Conservation (phyloP, 345 rosid genomes). For the Rhodomyrtus tomentosa region DNA sequence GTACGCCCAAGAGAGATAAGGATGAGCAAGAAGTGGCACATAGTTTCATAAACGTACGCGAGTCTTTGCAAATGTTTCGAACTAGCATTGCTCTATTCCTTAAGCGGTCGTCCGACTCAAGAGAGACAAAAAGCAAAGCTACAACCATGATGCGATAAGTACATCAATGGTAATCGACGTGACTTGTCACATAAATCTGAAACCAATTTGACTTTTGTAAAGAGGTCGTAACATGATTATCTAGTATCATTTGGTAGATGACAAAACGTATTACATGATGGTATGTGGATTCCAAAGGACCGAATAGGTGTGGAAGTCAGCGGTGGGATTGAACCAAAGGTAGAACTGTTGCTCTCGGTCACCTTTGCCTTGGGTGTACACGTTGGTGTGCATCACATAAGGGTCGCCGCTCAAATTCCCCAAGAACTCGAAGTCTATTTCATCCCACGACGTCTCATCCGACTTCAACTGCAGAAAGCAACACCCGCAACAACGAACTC, state of each 20-base stretch:
- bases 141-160: neutral
- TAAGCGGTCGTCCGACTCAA: neutral
- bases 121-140: neutral
- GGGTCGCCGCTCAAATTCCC: slow-evolving; percentile 59
- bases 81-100: neutral
- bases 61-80: neutral
- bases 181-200: no score
- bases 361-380: slow-evolving; percentile 38
- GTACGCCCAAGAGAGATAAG: neutral
- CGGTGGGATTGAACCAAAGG: slow-evolving; percentile 53
- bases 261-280: slow-evolving; percentile 18
- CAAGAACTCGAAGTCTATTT: slow-evolving; percentile 57
- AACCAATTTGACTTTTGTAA: no score
- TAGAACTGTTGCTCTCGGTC: slow-evolving; percentile 54
- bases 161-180: neutral
- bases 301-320: slow-evolving; percentile 44
- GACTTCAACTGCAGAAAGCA: slow-evolving; percentile 29
- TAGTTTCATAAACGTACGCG: neutral
- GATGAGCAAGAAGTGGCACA: neutral
- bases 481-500: neutral
- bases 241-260: neutral
- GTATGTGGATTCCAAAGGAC: slow-evolving; percentile 43
- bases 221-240: neutral
- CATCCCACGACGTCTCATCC: slow-evolving; percentile 52
- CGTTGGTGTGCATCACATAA: slow-evolving; percentile 49